phyloP scores from a whole-genome alignment of 139 green algal species.

The Astrephomene gubernaculifera region DNA sequence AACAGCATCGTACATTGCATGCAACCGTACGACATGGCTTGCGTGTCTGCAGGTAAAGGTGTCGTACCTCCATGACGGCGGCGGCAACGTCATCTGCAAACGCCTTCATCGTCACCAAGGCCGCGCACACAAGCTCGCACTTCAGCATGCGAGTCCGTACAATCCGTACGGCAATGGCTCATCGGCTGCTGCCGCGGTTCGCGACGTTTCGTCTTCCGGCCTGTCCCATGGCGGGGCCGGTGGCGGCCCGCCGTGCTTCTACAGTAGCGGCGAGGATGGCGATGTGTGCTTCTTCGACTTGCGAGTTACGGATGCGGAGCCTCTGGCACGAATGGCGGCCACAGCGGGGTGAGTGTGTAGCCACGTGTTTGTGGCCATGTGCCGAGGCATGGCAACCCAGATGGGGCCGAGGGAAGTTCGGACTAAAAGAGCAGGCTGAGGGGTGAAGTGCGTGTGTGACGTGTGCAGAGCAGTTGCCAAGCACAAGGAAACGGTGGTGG shows the following conservation, averaged over 20 bases:
- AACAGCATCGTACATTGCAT: too few species aligned
- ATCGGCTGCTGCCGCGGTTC: too few species aligned
- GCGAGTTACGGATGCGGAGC: not conserved
- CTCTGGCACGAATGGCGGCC: conserved; percentile 9
- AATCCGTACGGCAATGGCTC: too few species aligned
- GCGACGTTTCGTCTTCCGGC: too few species aligned
- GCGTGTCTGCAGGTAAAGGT: conserved; percentile 21
- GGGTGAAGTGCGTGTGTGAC: too few species aligned
- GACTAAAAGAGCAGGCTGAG: too few species aligned
- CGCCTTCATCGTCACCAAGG: conserved; percentile 9
- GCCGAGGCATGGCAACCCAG: too few species aligned
- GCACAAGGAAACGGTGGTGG: too few species aligned
- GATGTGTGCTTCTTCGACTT: conserved; percentile 62
- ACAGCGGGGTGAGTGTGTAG: conserved; percentile 4
- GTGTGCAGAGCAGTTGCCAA: too few species aligned
- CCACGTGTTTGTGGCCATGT: too few species aligned
- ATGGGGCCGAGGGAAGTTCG: too few species aligned
- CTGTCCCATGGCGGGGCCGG: not conserved
- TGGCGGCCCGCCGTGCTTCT: conserved; percentile 43
- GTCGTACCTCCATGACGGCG: conserved; percentile 29
- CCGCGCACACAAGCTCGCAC: conserved; percentile 11
- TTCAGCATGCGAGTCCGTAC: conserved; percentile 2
- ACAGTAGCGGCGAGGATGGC: conserved; percentile 70
- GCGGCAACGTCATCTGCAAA: not conserved
- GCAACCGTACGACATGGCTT: too few species aligned